phyloP scores from a whole-genome alignment of 2,329 filamentous ascomycete species.

The Aureobasidium sp. region DNA sequence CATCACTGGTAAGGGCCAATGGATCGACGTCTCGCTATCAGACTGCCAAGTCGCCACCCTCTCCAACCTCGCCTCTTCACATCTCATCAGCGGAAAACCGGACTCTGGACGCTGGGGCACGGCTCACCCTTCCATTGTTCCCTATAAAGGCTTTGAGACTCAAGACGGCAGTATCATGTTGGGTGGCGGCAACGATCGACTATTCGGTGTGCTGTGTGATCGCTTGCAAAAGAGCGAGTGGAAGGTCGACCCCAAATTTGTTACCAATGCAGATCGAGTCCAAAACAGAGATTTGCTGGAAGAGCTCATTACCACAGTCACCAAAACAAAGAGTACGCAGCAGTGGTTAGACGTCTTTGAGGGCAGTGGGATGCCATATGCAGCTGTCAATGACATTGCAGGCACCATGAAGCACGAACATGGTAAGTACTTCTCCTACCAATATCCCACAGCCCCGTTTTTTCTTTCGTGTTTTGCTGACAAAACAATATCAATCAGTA shows the following conservation, averaged over 20 bases:
- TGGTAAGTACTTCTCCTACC: conserved; percentile 41
- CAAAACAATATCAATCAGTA: conserved; percentile 32
- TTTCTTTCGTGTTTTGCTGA: not conserved
- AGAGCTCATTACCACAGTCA: conserved; percentile 66
- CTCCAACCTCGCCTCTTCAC: conserved; percentile 91
- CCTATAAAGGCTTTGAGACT: conserved; percentile 74
- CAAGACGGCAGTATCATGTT: conserved; percentile 55
- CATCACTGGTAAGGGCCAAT: conserved; percentile 73
- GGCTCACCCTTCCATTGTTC: conserved; percentile 96
- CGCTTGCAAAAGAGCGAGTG: conserved; percentile 51
- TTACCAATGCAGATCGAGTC: conserved; percentile 52
- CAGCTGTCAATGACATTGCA: conserved; percentile 89
- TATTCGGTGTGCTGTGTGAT: conserved; percentile 53
- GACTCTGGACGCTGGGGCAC: conserved; percentile 93
- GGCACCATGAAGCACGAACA: conserved; percentile 76
- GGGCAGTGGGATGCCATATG: conserved; percentile 88
- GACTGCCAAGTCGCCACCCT: conserved; percentile 93
- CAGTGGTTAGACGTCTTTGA: conserved; percentile 85
- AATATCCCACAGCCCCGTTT: too few relatives aligned
- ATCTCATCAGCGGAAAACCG: conserved; percentile 75
- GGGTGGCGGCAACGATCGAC: conserved; percentile 55
- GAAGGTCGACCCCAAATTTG: conserved; percentile 48
- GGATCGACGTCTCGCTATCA: conserved; percentile 83
- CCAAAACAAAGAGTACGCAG: conserved; percentile 66
- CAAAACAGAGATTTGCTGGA: conserved; percentile 71